These are phyloP conservation scores for Benincasa hispida DNA, from an alignment of 306 rosid genomes.

Conservation along the genomic window DNA sequence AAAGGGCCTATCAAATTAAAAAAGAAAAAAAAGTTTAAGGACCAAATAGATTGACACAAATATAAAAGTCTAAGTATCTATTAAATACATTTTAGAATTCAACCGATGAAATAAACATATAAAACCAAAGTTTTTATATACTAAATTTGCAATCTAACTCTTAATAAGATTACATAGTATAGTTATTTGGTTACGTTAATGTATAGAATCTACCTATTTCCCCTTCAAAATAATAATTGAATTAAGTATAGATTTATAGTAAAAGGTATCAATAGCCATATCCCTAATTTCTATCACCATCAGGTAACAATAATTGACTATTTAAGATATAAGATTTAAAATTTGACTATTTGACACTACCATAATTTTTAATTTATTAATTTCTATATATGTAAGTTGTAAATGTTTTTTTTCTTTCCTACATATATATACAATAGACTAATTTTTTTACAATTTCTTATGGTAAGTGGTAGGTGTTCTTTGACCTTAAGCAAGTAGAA, in stretches of 20 bases:
- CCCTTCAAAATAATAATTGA: background rate
- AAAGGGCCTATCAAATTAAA: too few relatives aligned
- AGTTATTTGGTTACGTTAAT: background rate
- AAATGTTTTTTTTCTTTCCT: background rate
- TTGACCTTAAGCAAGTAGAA: background rate
- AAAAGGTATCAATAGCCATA: background rate
- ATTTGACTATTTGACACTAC: background rate
- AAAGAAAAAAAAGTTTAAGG: too few relatives aligned
- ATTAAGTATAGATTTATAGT: background rate
- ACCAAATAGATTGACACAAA: too few relatives aligned
- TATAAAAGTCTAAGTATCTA: too few relatives aligned
- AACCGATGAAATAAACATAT: too few relatives aligned
- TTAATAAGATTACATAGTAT: too few relatives aligned
- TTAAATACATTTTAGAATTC: too few relatives aligned
- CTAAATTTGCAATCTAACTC: too few relatives aligned
- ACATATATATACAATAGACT: background rate
- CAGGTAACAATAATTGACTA: background rate
- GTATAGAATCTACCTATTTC: background rate
- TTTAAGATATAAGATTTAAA: background rate
- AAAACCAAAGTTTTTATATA: too few relatives aligned
- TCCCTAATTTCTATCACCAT: background rate
- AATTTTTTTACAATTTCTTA: background rate
- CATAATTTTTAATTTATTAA: background rate
- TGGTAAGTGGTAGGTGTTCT: slow-evolving; percentile 3
- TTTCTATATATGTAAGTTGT: background rate